These are phyloP conservation scores for Penicillium fuscoglaucum DNA, from an alignment of 2,329 filamentous ascomycete species.

Conservation along the genomic window DNA sequence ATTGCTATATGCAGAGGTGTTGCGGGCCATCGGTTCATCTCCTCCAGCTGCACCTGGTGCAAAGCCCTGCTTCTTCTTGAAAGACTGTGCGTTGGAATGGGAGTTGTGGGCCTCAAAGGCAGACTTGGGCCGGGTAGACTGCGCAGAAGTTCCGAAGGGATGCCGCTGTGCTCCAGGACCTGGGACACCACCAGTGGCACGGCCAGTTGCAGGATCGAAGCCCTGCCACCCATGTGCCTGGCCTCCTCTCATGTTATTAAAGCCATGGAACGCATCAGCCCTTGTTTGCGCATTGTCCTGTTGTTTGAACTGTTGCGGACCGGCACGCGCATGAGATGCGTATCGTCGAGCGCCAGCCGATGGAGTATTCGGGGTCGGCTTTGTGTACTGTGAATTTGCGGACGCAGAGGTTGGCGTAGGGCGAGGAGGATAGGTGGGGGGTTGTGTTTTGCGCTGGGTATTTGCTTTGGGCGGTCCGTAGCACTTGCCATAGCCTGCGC, in stretches of 20 bases:
- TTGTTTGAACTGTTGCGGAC: constrained; percentile 40
- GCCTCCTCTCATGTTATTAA: constrained; percentile 46
- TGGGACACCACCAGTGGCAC: constrained; percentile 24
- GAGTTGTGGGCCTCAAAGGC: constrained; percentile 43
- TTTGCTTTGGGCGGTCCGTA: constrained; percentile 35
- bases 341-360: constrained; percentile 44
- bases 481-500: constrained; percentile 45
- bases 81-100: constrained; percentile 41
- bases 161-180: constrained; percentile 22
- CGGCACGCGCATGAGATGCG: constrained; percentile 43
- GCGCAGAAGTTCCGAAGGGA: constrained; percentile 25
- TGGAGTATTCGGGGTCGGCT: constrained; percentile 30
- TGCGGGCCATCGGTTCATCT: constrained; percentile 58
- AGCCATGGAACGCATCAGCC: constrained; percentile 47
- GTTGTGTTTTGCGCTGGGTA: constrained; percentile 31
- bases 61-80: constrained; percentile 58
- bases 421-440: constrained; percentile 26
- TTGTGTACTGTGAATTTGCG: constrained; percentile 13
- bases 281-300: constrained; percentile 44
- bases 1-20: constrained; percentile 53
- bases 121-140: constrained; percentile 35
- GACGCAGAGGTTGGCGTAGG: constrained; percentile 29
- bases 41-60: constrained; percentile 59
- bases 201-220: constrained; percentile 43
- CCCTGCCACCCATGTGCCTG: constrained; percentile 38